A percentile compares a stretch with the other conserved stretches of the same genome.
phyloP scores from a whole-genome alignment of 1,284 basidiomycete species.

The Cutaneotrichosporon cavernicola region DNA sequence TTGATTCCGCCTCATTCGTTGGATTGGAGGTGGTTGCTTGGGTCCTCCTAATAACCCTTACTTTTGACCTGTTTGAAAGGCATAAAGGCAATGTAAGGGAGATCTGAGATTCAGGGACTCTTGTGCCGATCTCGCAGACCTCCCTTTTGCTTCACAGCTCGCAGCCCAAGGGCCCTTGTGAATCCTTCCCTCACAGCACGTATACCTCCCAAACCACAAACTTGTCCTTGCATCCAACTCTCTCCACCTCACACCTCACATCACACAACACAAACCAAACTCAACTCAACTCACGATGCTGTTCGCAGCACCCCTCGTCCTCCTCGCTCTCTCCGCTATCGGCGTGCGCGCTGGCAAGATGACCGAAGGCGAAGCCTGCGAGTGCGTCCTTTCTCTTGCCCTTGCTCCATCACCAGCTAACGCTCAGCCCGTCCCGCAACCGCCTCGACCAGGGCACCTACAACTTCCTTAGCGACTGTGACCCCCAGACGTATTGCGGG shows the following conservation, averaged over 20 bases:
- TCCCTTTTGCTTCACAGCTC: too few relatives aligned
- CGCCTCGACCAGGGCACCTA: slow-evolving; percentile 70
- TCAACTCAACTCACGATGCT: slow-evolving; percentile 9
- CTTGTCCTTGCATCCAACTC: not conserved
- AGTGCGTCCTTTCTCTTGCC: slow-evolving; percentile 7
- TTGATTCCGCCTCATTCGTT: not conserved
- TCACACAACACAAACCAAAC: too few relatives aligned
- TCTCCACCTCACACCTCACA: not conserved
- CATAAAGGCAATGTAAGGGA: too few relatives aligned
- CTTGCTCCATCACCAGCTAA: not conserved
- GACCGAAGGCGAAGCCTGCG: slow-evolving; percentile 14
- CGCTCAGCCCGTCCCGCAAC: slow-evolving; percentile 54
- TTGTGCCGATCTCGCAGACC: too few relatives aligned
- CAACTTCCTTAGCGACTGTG: slow-evolving; percentile 74
- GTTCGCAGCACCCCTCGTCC: slow-evolving; percentile 8
- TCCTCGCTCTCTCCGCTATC: slow-evolving; percentile 4
- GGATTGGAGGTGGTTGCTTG: too few relatives aligned
- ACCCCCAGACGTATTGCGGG: slow-evolving; percentile 66
- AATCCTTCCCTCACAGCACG: not conserved
- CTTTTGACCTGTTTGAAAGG: too few relatives aligned
- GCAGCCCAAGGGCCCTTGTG: too few relatives aligned
- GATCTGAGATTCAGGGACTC: too few relatives aligned
- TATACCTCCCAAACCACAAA: not conserved
- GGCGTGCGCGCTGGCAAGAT: slow-evolving; percentile 9
- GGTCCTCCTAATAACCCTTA: too few relatives aligned